Evolutionary conservation across 164 flowering plant genomes (phyloP).

Genomic region (Kalanchoe fedtschenkoi): DNA sequence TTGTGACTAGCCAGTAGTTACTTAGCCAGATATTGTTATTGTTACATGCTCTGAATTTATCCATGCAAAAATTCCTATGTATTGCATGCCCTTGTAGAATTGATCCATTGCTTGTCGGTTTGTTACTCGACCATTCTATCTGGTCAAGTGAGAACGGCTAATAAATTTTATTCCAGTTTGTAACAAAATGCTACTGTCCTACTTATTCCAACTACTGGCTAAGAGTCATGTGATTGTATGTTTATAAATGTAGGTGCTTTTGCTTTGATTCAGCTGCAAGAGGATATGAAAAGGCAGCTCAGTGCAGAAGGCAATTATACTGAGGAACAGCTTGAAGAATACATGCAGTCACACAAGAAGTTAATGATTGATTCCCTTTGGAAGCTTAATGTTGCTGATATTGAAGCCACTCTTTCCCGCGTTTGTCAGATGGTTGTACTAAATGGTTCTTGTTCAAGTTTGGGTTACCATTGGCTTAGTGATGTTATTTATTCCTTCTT

Average conservation of each 20-base stretch:
- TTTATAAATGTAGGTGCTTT: constrained; percentile 49
- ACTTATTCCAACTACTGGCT: background rate
- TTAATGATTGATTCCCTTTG: constrained; percentile 90
- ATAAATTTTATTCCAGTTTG: background rate
- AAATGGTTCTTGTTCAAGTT: background rate
- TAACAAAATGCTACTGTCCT: background rate
- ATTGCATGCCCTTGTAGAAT: too few species aligned
- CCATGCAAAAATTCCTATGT: too few species aligned
- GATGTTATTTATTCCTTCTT: background rate
- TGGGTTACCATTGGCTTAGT: background rate
- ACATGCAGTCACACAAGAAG: constrained; percentile 77
- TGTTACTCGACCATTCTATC: background rate
- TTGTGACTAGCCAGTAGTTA: background rate
- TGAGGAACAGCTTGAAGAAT: constrained; percentile 83
- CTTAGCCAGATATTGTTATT: too few species aligned
- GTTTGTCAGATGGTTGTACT: constrained; percentile 82
- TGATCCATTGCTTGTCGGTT: background rate
- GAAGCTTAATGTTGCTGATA: constrained; percentile 98
- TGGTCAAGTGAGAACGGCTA: background rate
- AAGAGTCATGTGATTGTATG: background rate
- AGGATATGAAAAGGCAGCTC: constrained; percentile 86
- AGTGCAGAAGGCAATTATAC: constrained; percentile 85
- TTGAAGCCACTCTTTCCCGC: constrained; percentile 90
- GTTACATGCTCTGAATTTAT: too few species aligned
- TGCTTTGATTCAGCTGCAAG: constrained; percentile 88